Evolutionary conservation across 164 flowering plant genomes (phyloP).

Genomic region (Stephania cephalantha): DNA sequence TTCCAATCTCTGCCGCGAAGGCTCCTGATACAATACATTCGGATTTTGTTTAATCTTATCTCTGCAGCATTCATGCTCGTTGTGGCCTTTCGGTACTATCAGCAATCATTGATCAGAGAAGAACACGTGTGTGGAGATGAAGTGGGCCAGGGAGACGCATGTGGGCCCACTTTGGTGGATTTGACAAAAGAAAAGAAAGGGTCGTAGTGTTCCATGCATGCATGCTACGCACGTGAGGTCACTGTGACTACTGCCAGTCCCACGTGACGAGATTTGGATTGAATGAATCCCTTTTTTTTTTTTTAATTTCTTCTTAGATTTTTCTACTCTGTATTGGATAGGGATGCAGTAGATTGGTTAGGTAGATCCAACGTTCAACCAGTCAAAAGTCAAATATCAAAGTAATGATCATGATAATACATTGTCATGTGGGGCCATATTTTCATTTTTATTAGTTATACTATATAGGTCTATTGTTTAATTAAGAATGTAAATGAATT

Average conservation of each 20-base stretch:
- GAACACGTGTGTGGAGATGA: slow-evolving; percentile 30
- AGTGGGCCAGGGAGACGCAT: slow-evolving; percentile 4
- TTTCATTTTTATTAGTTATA: not conserved
- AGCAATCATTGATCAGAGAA: slow-evolving; percentile 30
- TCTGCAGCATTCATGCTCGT: slow-evolving; percentile 60
- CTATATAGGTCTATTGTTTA: not conserved
- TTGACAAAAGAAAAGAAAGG: not conserved
- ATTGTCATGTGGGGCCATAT: not conserved
- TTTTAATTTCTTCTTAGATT: not conserved
- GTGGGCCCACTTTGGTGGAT: not conserved
- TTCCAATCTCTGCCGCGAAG: not conserved
- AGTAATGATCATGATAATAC: not conserved
- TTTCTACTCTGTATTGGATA: not conserved
- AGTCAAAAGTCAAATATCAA: not conserved
- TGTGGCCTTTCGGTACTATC: slow-evolving; percentile 64
- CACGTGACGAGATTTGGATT: not conserved
- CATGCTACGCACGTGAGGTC: not conserved
- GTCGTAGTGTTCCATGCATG: not conserved
- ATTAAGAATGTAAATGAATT: no score
- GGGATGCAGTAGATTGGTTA: not conserved
- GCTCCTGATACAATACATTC: not conserved
- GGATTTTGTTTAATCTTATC: not conserved
- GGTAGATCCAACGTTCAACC: not conserved
- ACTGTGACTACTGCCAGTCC: not conserved
- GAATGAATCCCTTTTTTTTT: not conserved